Base-by-base conservation (phyloP, 306 rosid species). In the Inga oerstediana region DNA sequence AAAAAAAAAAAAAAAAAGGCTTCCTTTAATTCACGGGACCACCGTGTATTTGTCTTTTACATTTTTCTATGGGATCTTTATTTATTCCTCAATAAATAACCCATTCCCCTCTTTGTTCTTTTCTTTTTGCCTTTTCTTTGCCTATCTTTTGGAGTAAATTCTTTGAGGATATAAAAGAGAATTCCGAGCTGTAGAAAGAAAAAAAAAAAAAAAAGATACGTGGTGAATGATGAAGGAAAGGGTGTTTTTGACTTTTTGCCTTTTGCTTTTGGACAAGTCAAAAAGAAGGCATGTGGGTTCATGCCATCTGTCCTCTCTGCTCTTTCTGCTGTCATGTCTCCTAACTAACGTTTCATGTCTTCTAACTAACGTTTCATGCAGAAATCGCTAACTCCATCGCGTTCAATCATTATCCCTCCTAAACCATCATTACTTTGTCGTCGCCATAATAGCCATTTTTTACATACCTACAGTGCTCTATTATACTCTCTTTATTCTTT, bases 201-300 rank as follows among this genome's bases (percentile, higher is more conserved):
- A 2, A 8, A 3, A 3, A 61, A 3, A 24, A 58, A 69, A 61
- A 72, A 67, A 79, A 0, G 27, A n/a, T n/a, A n/a, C 58, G 84
- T 62, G 58, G 44, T 8, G 68, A 62, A 11, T 30, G 39, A 30
- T 27, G 65, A 58, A 46, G 88, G 83, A 85, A 82, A 85, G 67
- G 2, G 32, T 2, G 68, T 84, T 84, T 82, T 87, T 51, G 30
- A 27, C 30, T 27, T 27, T 27, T 37, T 37, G 0, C 39, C 8
- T 16, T 54, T 56, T 4, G 78, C 83, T 82, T 82, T 88, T 46
- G 83, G 87, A 77, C 79, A 85, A 83, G 90, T 88, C 90, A 85
- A 88, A 88, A 83, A 34, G 65, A 61, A 49, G 88, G 82, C 90
- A 82, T 65, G 88, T 82, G 85, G 76, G 67, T 65, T 82, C 77